Percentiles rank a stretch among this genome's conserved stretches.
Conservation (phyloP, 345 rosid species). For the Mallotus nudiflorus region DNA sequence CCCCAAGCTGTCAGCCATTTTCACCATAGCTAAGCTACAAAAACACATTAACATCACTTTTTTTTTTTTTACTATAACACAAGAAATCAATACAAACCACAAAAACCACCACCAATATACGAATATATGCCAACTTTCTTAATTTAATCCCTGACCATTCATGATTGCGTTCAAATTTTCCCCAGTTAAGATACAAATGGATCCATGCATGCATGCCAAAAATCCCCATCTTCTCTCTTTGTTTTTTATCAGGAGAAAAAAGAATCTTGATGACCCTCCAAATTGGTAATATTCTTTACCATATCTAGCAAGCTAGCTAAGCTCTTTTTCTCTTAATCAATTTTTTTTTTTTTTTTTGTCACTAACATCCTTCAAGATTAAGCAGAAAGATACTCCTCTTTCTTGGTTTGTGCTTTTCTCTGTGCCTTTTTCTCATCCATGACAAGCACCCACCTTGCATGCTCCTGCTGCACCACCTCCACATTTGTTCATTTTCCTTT, state of each 20-base stretch:
- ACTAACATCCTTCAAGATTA: slow-evolving; percentile 33
- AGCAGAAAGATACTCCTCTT: slow-evolving; percentile 44
- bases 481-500: slow-evolving; percentile 15
- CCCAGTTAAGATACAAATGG: too few species aligned
- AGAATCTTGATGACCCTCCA: slow-evolving; percentile 12
- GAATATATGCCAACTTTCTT: slow-evolving; percentile 2
- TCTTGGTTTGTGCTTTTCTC: slow-evolving; percentile 44
- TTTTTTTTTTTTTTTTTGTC: slow-evolving; percentile 10
- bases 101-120: neutral
- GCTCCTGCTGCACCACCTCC: slow-evolving; percentile 20
- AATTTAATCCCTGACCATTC: neutral
- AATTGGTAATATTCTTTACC: neutral
- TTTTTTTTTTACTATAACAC: neutral
- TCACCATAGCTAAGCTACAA: slow-evolving; percentile 18
- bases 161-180: too few species aligned
- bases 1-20: slow-evolving; percentile 33
- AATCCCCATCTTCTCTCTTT: too few species aligned
- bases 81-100: neutral
- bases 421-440: slow-evolving; percentile 61
- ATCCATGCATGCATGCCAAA: slow-evolving; percentile 2
- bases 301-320: neutral
- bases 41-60: slow-evolving; percentile 3
- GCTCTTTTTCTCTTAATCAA: neutral
- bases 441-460: slow-evolving; percentile 63
- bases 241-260: neutral